Evolutionary conservation across 2,329 filamentous ascomycete genomes (phyloP).

Genomic region (Fusarium pilosicola): DNA sequence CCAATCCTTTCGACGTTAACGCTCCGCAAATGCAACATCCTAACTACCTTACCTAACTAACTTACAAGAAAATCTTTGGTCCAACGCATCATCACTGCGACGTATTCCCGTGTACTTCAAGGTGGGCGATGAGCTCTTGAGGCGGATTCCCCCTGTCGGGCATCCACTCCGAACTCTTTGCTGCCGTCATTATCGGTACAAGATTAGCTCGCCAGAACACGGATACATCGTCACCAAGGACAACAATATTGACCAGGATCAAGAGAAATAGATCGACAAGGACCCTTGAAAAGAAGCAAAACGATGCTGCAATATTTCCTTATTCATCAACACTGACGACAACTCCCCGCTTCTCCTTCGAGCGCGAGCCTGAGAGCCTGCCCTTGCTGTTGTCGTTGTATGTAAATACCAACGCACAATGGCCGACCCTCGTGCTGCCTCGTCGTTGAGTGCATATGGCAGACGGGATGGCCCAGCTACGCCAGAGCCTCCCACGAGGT

Average conservation of each 20-base stretch:
- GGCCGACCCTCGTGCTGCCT: conserved; percentile 40
- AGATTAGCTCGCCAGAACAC: conserved; percentile 13
- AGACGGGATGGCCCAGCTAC: conserved; percentile 42
- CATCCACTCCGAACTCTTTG: conserved; percentile 28
- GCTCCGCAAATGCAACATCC: conserved; percentile 32
- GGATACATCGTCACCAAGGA: conserved; percentile 36
- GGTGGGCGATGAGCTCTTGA: conserved; percentile 38
- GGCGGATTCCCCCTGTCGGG: conserved; percentile 32
- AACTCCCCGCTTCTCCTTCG: conserved; percentile 24
- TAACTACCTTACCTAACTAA: conserved; percentile 5
- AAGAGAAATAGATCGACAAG: conserved; percentile 29
- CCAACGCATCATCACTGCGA: conserved; percentile 10
- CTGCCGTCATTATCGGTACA: conserved; percentile 15
- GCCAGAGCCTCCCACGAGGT: conserved; percentile 40
- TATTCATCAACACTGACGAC: conserved; percentile 32
- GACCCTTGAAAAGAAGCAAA: conserved; percentile 33
- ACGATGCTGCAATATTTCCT: conserved; percentile 38
- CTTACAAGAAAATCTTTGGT: conserved; percentile 9
- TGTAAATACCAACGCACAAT: conserved; percentile 40
- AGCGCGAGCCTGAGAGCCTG: conserved; percentile 28
- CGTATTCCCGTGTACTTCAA: conserved; percentile 5
- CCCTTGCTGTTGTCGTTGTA: conserved; percentile 22
- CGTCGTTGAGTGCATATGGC: conserved; percentile 38
- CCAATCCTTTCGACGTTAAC: conserved; percentile 18
- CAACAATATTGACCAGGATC: conserved; percentile 30